Percentiles rank a stretch among this genome's conserved stretches.
Evolutionary conservation across 2,329 filamentous ascomycete genomes (phyloP).

Genomic region (Helotiales sp.): DNA sequence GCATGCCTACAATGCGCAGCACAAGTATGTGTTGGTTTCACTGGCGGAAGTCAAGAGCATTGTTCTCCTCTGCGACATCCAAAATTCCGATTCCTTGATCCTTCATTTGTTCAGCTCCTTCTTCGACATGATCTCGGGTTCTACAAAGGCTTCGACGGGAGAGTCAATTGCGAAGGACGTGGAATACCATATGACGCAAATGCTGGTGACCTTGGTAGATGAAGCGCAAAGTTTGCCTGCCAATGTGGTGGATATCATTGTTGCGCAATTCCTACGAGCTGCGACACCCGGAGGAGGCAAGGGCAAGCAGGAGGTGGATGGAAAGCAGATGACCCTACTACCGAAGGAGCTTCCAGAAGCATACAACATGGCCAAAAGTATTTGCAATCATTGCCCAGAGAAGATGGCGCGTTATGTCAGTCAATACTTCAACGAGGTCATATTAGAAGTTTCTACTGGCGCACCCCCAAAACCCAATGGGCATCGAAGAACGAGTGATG

Average conservation of each 20-base stretch:
- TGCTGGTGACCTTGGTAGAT: conserved; percentile 85
- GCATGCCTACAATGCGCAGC: conserved; percentile 89
- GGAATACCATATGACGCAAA: conserved; percentile 86
- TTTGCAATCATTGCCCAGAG: conserved; percentile 87
- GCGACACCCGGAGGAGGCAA: conserved; percentile 70
- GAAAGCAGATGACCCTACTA: conserved; percentile 81
- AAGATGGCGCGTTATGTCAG: conserved; percentile 95
- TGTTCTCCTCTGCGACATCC: conserved; percentile 85
- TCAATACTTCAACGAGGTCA: conserved; percentile 96
- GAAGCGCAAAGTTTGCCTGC: conserved; percentile 79
- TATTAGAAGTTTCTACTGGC: conserved; percentile 77
- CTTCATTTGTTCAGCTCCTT: conserved; percentile 83
- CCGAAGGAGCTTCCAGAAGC: conserved; percentile 88
- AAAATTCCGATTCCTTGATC: conserved; percentile 79
- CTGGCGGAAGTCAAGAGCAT: conserved; percentile 94
- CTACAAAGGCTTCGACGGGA: conserved; percentile 73
- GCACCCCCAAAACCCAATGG: conserved; percentile 54
- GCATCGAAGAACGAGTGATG: conserved; percentile 53
- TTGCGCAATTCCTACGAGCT: conserved; percentile 92
- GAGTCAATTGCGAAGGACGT: conserved; percentile 92
- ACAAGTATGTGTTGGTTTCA: conserved; percentile 88
- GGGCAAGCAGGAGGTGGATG: conserved; percentile 61
- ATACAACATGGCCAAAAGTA: conserved; percentile 94
- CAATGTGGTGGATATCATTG: conserved; percentile 87
- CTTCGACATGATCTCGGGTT: conserved; percentile 88